A percentile compares a stretch with the other conserved stretches of the same genome.
Evolutionary conservation across 2,329 filamentous ascomycete genomes (phyloP).

Genomic region (Triangularia verruculosa): DNA sequence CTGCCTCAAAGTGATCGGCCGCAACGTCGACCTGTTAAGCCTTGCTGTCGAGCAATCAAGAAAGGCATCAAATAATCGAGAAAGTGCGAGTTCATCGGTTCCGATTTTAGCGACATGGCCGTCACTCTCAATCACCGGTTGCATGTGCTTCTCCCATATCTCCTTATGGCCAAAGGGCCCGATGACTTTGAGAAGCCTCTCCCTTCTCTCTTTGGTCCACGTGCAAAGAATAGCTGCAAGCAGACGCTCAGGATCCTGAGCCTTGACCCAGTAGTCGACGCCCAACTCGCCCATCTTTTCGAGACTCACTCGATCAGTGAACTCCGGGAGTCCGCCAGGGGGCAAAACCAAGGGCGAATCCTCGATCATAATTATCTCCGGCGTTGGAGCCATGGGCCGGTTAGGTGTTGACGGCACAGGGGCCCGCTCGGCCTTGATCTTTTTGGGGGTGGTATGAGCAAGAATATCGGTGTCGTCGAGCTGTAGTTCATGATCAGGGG

Average conservation of each 20-base stretch:
- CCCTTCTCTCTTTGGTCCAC: slow-evolving; percentile 22
- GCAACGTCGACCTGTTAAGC: slow-evolving; percentile 1
- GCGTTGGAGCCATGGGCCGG: neutral
- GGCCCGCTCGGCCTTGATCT: slow-evolving; percentile 13
- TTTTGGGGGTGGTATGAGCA: neutral
- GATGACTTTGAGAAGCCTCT: slow-evolving; percentile 4
- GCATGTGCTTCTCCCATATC: slow-evolving; percentile 32
- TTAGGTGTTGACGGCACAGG: slow-evolving; percentile 7
- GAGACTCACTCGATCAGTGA: slow-evolving; percentile 16
- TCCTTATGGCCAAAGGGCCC: slow-evolving; percentile 9
- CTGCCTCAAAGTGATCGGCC: neutral
- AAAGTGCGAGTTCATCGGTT: slow-evolving; percentile 15
- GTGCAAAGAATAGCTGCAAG: slow-evolving; percentile 32
- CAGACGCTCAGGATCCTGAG: slow-evolving; percentile 28
- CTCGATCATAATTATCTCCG: slow-evolving; percentile 18
- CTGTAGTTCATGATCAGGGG: neutral
- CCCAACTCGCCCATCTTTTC: slow-evolving; percentile 21
- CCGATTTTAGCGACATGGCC: neutral
- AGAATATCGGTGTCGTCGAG: neutral
- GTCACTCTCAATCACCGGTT: slow-evolving; percentile 18
- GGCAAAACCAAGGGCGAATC: slow-evolving; percentile 8
- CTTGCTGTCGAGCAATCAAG: slow-evolving; percentile 13
- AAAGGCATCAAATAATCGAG: slow-evolving; percentile 28
- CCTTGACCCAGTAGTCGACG: slow-evolving; percentile 23
- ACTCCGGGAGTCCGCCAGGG: slow-evolving; percentile 9